Evolutionary conservation across 495 filamentous ascomycete genomes (phyloP), one percentile per base, ranked within the genome.

Genomic region (Eremomyces bilateralis): DNA sequence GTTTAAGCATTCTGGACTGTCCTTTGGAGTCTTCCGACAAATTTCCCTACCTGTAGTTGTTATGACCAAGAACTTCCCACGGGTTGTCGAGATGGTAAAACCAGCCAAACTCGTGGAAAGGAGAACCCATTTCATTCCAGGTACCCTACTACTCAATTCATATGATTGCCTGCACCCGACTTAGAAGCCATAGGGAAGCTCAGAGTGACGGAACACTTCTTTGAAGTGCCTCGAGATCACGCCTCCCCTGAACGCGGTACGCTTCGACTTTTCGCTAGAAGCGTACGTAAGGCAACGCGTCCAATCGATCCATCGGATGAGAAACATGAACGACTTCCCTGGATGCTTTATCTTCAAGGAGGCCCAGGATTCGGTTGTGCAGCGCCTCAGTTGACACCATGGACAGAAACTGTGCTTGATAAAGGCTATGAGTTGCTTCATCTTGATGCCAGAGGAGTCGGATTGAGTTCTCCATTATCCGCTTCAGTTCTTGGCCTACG

Each of bases 401-500:
- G 78, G 45, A 71, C 79, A 8, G 60, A 67, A 12, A 52, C 58
- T n/a, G 61, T 80, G 15, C 67, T 93, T 4, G 73, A 71, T 37
- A 75, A 74, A 37, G 85, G 85, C 16, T 93, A 90, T 46, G 61
- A 88, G 57, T 53, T 93, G 18, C 63, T 95, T 6, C 76, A 73
- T 37, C 61, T 95, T 2, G 85, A 95, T 50, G 81, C 90, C 44
- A 69, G 85, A 12, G 85, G 85, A 8, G 91, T 81, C 16, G 85
- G 85, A 2, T 54, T 91, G 24, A 85, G 78, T 51, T 75, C 65
- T 1, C 73, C 83, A 0, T 60, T 95, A 30, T 71, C 79, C 6
- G 71, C 77, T 5, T 61, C 60, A 15, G 76, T 71, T 0, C 59
- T 93, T 2, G 65, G 67, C 21, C 54, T 62, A 8, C 59, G 73